A percentile compares a stretch with the other conserved stretches of the same genome.
Conservation (phyloP, 371 early-diverging fungal species). For the Syncephalastrum sp. region DNA sequence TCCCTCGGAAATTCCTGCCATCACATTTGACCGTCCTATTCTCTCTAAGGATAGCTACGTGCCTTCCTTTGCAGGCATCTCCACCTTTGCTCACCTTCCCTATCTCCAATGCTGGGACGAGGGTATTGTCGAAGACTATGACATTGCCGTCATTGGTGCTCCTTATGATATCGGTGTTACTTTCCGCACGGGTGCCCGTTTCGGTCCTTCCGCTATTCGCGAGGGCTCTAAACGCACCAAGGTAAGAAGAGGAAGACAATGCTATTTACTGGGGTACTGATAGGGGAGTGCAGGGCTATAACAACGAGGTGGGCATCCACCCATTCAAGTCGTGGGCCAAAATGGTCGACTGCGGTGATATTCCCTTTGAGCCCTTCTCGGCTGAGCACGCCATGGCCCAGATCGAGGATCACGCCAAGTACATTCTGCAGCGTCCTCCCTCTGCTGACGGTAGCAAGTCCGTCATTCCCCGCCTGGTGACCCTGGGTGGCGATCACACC, state of each 20-base stretch:
- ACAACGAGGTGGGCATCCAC: constrained; percentile 31
- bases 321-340: constrained; percentile 51
- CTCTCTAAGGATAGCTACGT: constrained; percentile 33
- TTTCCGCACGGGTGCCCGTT: constrained; percentile 50
- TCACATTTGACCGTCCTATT: constrained; percentile 22
- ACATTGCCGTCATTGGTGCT: constrained; percentile 48
- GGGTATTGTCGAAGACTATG: constrained; percentile 34
- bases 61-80: constrained; percentile 46
- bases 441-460: constrained; percentile 10
- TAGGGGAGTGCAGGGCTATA: constrained; percentile 28
- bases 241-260: constrained; percentile 9
- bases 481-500: constrained; percentile 49
- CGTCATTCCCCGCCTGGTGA: constrained; percentile 35
- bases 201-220: constrained; percentile 51
- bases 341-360: constrained; percentile 51
- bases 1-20: constrained; percentile 13
- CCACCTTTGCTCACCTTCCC: constrained; percentile 51
- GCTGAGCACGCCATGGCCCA: constrained; percentile 44
- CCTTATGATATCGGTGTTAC: constrained; percentile 52
- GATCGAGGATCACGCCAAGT: constrained; percentile 35
- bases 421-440: constrained; percentile 35
- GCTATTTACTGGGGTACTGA: not conserved
- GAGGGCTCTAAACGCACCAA: constrained; percentile 45
- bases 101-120: constrained; percentile 49
- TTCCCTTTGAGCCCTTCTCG: constrained; percentile 48